phyloP scores from a whole-genome alignment of 805 yeast species.

The Cyberlindnera xishuangbannaensis region DNA sequence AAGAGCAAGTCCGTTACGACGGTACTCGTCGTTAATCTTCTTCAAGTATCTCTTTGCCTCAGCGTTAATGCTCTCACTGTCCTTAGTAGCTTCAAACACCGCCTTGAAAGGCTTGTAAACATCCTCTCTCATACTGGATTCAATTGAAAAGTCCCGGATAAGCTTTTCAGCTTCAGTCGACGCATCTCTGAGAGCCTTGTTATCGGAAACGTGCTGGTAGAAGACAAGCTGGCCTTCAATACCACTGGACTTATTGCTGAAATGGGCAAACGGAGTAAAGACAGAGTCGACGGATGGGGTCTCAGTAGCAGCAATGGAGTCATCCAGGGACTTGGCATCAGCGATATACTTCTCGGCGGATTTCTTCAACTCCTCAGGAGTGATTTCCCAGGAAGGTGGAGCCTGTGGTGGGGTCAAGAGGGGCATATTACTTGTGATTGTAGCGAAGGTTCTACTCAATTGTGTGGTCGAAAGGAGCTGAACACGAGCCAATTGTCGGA shows the following conservation, averaged over 20 bases:
- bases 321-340: conserved; percentile 41
- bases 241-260: conserved; percentile 44
- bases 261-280: conserved; percentile 45
- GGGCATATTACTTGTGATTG: no score
- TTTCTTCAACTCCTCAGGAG: conserved; percentile 42
- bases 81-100: conserved; percentile 37
- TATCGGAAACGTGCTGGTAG: conserved; percentile 65
- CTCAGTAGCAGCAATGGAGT: conserved; percentile 41
- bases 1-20: conserved; percentile 65
- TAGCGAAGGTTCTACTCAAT: no score
- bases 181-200: conserved; percentile 64
- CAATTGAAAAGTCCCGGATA: conserved; percentile 54
- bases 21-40: conserved; percentile 50
- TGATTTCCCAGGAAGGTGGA: conserved; percentile 52
- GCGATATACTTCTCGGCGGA: conserved; percentile 41
- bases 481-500: no score
- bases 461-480: no score
- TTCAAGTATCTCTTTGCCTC: conserved; percentile 55
- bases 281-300: conserved; percentile 54
- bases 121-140: conserved; percentile 59
- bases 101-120: conserved; percentile 53
- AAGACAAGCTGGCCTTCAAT: conserved; percentile 51
- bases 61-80: conserved; percentile 37
- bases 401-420: conserved; percentile 24
- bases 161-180: conserved; percentile 57